Evolutionary conservation across 305 asterid genomes (phyloP).

Genomic region (Vinca major): DNA sequence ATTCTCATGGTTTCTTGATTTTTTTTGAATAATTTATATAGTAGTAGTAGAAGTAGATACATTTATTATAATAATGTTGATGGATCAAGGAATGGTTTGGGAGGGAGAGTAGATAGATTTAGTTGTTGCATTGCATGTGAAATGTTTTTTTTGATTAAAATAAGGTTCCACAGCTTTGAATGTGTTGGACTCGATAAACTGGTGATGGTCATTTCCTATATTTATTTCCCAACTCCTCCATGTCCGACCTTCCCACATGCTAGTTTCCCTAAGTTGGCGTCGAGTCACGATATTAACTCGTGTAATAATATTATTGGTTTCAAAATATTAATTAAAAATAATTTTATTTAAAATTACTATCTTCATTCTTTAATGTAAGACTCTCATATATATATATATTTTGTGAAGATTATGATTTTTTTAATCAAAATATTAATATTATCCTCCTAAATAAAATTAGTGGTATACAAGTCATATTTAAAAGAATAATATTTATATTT

Average conservation of each 20-base stretch:
- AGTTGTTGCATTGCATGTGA: constrained; percentile 4
- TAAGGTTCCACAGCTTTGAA: constrained; percentile 6
- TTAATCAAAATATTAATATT: too few species aligned
- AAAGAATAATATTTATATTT: too few species aligned
- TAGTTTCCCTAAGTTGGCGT: constrained; percentile 10
- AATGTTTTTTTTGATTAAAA: constrained; percentile 6
- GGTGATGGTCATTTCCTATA: constrained; percentile 1
- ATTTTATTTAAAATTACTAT: too few species aligned
- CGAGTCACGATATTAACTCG: background rate
- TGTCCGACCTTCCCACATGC: constrained; percentile 27
- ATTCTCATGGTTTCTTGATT: constrained; percentile 8
- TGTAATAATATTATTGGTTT: too few species aligned
- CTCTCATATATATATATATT: too few species aligned
- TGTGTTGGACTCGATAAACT: constrained; percentile 10
- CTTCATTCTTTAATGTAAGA: too few species aligned
- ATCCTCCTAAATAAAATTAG: too few species aligned
- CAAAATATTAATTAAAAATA: too few species aligned
- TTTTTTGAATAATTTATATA: background rate
- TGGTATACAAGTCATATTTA: too few species aligned
- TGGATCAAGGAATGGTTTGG: constrained; percentile 18
- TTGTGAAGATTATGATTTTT: too few species aligned
- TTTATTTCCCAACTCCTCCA: constrained; percentile 1
- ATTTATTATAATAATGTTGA: constrained; percentile 6
- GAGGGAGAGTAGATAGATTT: background rate
- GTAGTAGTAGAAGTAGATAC: background rate